Evolutionary conservation across 495 filamentous ascomycete genomes (phyloP), one percentile per base, ranked within the genome.

Genomic region (Aspergillus ostianus): DNA sequence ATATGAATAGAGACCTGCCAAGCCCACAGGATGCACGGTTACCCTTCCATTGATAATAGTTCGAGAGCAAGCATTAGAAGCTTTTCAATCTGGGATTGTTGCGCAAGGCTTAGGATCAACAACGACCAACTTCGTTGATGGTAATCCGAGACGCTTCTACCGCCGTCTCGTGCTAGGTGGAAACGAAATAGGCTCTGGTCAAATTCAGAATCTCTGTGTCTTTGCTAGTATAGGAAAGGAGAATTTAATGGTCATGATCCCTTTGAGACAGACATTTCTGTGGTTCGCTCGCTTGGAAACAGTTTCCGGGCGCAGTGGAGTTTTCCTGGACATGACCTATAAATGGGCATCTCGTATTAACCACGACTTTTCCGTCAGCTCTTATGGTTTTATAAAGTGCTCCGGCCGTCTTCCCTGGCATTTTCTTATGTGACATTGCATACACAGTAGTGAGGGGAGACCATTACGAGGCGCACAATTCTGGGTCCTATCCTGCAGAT

Each of bases 271-370:
- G 26, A 41, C 17, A 13, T 57, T 18, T 20, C 23, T 53, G 45
- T 32, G 26, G 44, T 48, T 54, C 48, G 55, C 55, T 63, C 55
- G 60, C 60, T 58, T 57, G 62, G 62, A 64, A 60, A 64, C 47
- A 20, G 41, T 60, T 47, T 64, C 62, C 62, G 62, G 44, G n/a
- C 56, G 60, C 52, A 26, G 47, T 56, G 59, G 51, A 60, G 46
- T 26, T 55, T 54, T 30, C 36, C 13, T 41, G 36, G 36, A 1
- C 36, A 15, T 41, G 6, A 2, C 23, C 23, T 26, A 26, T 2
- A 2, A 26, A 26, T 26, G 23, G 23, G 4, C 23, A 26, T 26
- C 23, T 26, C 23, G 23, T 26, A 4, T 32, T 32, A 32, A 32
- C 6, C 2, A 41, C 13, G 29, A 32, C 10, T 4, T 4, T 41